These are phyloP conservation scores for Gynochthodes officinalis DNA, from an alignment of 257 asterid species.

Conservation along the genomic window DNA sequence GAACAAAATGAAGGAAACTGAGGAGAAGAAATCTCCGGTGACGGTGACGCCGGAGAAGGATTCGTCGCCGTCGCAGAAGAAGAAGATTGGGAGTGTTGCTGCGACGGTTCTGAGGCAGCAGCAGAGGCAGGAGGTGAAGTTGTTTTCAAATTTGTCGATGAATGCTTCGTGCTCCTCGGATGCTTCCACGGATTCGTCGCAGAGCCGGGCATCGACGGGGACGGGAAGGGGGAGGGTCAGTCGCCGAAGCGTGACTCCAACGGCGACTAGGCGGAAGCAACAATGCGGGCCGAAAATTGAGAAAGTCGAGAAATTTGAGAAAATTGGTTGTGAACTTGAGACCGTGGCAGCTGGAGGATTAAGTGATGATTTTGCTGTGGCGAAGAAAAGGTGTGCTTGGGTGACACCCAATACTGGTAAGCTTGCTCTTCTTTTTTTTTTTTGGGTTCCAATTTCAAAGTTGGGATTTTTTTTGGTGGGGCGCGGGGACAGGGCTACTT, in stretches of 20 bases:
- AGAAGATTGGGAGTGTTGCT: conserved; percentile 35
- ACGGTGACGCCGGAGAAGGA: conserved; percentile 27
- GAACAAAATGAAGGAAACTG: conserved; percentile 33
- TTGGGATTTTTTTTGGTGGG: neutral
- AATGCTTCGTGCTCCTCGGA: conserved; percentile 91
- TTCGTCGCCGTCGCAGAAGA: conserved; percentile 41
- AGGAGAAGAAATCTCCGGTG: conserved; percentile 44
- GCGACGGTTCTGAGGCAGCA: conserved; percentile 51
- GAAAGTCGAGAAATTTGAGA: conserved; percentile 38
- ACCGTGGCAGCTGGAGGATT: conserved; percentile 24
- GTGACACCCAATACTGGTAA: conserved; percentile 87
- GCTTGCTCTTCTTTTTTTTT: neutral
- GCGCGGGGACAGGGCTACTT: no score
- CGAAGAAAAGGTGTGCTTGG: conserved; percentile 92
- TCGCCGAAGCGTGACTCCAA: conserved; percentile 39
- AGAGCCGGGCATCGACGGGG: conserved; percentile 88
- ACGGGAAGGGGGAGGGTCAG: conserved; percentile 69
- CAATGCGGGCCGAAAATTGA: conserved; percentile 42
- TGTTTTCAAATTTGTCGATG: conserved; percentile 45
- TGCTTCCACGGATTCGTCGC: conserved; percentile 87
- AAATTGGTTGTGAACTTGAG: conserved; percentile 40
- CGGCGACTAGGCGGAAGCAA: conserved; percentile 38
- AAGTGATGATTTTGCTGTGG: conserved; percentile 37
- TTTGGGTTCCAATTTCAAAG: neutral
- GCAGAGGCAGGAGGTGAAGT: conserved; percentile 13